Evolutionary conservation across 306 rosid genomes (phyloP).

Genomic region (Astragalus glycyphyllos): DNA sequence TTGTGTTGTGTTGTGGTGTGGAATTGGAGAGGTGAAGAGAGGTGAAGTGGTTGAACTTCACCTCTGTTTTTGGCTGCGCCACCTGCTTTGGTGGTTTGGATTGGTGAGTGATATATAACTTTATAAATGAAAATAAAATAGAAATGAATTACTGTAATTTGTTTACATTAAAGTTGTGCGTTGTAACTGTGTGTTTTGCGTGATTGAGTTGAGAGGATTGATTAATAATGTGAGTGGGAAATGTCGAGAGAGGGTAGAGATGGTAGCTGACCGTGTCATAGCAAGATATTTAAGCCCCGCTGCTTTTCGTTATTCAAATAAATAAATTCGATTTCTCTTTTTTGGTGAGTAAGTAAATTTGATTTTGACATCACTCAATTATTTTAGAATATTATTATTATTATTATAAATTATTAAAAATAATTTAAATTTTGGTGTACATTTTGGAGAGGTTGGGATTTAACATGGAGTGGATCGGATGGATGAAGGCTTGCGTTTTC

Average conservation of each 20-base stretch:
- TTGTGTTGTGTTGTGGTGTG: no score
- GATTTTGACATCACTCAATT: no score
- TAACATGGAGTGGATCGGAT: no score
- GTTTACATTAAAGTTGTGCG: slow-evolving; percentile 44
- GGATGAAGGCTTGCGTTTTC: no score
- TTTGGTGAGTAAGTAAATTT: no score
- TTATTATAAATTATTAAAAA: no score
- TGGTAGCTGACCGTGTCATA: slow-evolving; percentile 60
- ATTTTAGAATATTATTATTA: no score
- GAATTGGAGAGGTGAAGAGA: slow-evolving; percentile 32
- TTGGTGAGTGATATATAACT: slow-evolving; percentile 22
- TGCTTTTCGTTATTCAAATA: no score
- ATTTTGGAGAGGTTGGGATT: no score
- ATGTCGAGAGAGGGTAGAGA: slow-evolving; percentile 20
- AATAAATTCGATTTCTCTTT: no score
- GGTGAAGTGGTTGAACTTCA: slow-evolving; percentile 34
- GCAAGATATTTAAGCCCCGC: no score
- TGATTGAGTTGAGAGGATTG: background rate
- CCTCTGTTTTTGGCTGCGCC: slow-evolving; percentile 37
- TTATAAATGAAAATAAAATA: slow-evolving; percentile 5
- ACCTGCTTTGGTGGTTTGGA: slow-evolving; percentile 45
- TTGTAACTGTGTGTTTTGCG: slow-evolving; percentile 28
- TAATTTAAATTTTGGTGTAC: no score
- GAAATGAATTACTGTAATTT: background rate
- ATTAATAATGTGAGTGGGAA: slow-evolving; percentile 11